Evolutionary conservation across 768 basidiomycete genomes (phyloP).

Genomic region (Pleurotus citrinopileatus): DNA sequence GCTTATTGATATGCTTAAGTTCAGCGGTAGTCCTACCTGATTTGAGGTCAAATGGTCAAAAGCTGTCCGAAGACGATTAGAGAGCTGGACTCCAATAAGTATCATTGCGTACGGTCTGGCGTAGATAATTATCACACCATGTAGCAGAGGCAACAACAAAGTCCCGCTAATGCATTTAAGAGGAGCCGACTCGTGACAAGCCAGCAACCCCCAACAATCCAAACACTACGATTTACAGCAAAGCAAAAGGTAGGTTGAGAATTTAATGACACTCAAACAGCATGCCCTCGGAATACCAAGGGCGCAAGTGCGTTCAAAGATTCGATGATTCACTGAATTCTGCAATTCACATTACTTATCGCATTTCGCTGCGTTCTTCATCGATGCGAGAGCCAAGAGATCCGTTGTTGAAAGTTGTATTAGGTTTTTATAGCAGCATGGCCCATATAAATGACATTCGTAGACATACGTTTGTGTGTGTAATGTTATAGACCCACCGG

Average conservation of each 20-base stretch:
- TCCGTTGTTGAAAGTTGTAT: constrained; percentile 53
- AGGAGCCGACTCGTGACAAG: constrained; percentile 29
- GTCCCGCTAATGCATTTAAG: constrained; percentile 46
- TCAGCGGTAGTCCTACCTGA: constrained; percentile 83
- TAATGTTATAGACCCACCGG: constrained; percentile 29
- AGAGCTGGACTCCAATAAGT: constrained; percentile 19
- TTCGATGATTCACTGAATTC: constrained; percentile 82
- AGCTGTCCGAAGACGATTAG: constrained; percentile 21
- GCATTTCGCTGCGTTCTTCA: constrained; percentile 81
- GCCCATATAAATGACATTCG: constrained; percentile 14
- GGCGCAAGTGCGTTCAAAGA: constrained; percentile 82
- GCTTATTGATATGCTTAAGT: constrained; percentile 90
- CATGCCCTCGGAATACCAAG: constrained; percentile 74
- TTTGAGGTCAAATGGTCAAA: constrained; percentile 60
- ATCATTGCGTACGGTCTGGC: constrained; percentile 22
- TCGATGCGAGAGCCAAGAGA: constrained; percentile 79
- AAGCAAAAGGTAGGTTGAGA: constrained; percentile 41
- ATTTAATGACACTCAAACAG: constrained; percentile 73
- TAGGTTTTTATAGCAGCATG: constrained; percentile 23
- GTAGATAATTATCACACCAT: constrained; percentile 55
- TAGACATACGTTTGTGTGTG: constrained; percentile 22
- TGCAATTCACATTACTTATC: constrained; percentile 84
- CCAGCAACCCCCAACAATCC: constrained; percentile 39
- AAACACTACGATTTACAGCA: constrained; percentile 31
- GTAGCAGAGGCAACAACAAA: constrained; percentile 20